Base-by-base conservation (phyloP, 345 rosid genomes). In the Linum tenue region DNA sequence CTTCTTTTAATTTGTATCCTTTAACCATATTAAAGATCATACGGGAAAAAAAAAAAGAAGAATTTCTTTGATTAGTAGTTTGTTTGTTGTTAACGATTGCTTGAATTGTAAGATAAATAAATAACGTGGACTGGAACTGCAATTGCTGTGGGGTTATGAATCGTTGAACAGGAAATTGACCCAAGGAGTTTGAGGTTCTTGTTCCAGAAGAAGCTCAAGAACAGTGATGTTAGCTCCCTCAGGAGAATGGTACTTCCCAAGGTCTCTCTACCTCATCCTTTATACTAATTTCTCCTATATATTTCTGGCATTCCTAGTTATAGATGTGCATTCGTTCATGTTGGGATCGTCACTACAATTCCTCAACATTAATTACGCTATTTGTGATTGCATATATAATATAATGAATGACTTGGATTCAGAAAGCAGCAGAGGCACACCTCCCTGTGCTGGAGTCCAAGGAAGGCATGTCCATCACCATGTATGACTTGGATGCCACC, bases 381-480 rank as follows among this genome's bases (percentile, higher is more conserved):
- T n/a, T n/a, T 11, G 16, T 55, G 12, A 55, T 7, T 55, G 16
- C 9, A 36, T 5, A 15, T 37, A 50, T 31, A 2, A n/a, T 42
- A 5, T 31, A 63, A 60, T 56, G 31, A 22, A 22, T 56, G 59
- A 15, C 17, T 36, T 1, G 11, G 3, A 16, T 76, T 56, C 80
- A 94, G 99, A 90, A 87, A 83, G 87, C 99, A 15, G 99, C 99
- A 0, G 99, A 94, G 78, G 74, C 97, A 42, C 83, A 88, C 73
- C 87, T 94, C 63, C 99, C 97, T 5, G 69, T 63, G 1, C 79
- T 94, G 0, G 92, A 88, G n/a, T 85, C 86, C 48, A 94, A 94
- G 76, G 97, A 90, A 75, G 99, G 99, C 37, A 90, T 90, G 41
- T 67, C 73, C 14, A 79, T 94, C 37, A 80, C 48, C 74, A 88